These are phyloP conservation scores for Cynanchum wilfordii DNA, from an alignment of 257 asterid genomes.

Conservation along the genomic window DNA sequence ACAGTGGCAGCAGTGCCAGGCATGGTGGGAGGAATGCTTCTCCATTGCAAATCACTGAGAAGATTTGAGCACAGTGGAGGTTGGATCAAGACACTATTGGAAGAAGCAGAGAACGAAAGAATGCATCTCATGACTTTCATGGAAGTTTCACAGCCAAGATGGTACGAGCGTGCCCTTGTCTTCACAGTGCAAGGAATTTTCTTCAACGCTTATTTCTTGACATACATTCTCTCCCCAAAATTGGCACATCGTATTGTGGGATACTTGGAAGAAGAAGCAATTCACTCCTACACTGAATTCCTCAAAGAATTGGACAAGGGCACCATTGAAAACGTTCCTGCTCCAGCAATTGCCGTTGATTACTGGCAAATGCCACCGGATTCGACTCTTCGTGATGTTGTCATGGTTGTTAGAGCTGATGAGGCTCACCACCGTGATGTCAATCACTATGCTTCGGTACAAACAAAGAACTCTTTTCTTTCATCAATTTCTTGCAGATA, in stretches of 20 bases:
- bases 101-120: slow-evolving; percentile 70
- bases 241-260: slow-evolving; percentile 69
- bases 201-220: slow-evolving; percentile 66
- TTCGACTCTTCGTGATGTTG: slow-evolving; percentile 77
- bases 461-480: no score
- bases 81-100: slow-evolving; percentile 57
- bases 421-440: slow-evolving; percentile 98
- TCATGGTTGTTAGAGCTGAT: slow-evolving; percentile 67
- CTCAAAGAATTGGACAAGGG: slow-evolving; percentile 61
- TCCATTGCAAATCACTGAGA: slow-evolving; percentile 55
- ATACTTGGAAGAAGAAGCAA: slow-evolving; percentile 66
- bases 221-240: slow-evolving; percentile 56
- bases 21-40: slow-evolving; percentile 68
- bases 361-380: slow-evolving; percentile 66
- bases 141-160: slow-evolving; percentile 59
- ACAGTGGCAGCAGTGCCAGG: slow-evolving; percentile 79
- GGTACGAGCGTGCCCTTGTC: slow-evolving; percentile 68
- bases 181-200: slow-evolving; percentile 66
- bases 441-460: slow-evolving; percentile 85
- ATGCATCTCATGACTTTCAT: slow-evolving; percentile 82
- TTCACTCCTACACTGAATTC: slow-evolving; percentile 63
- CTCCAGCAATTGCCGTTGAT: slow-evolving; percentile 89
- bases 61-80: slow-evolving; percentile 69
- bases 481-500: no score
- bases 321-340: slow-evolving; percentile 65